These are phyloP conservation scores for Lepidium africanum DNA, from an alignment of 345 rosid genomes.

Conservation along the genomic window DNA sequence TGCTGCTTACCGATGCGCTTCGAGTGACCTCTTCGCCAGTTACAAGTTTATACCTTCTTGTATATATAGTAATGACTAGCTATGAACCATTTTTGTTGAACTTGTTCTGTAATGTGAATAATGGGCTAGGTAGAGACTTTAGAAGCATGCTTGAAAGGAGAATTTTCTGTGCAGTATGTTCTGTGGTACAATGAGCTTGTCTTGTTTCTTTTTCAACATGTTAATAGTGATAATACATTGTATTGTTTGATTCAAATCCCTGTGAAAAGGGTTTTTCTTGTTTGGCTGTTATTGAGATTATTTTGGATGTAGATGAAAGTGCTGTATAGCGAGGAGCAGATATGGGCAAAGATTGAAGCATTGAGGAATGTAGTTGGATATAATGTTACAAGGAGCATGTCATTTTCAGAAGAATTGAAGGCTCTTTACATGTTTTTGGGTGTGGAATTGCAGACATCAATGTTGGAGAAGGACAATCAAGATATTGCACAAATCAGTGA, in stretches of 20 bases:
- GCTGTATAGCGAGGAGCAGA: slow-evolving; percentile 33
- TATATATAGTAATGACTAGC: not conserved
- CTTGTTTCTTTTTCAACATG: not conserved
- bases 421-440: slow-evolving; percentile 68
- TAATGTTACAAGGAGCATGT: slow-evolving; percentile 27
- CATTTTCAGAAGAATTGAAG: slow-evolving; percentile 52
- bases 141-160: not conserved
- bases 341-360: slow-evolving; percentile 55
- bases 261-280: not conserved
- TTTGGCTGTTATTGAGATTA: not conserved
- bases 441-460: slow-evolving; percentile 49
- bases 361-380: slow-evolving; percentile 56
- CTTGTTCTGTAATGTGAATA: no score
- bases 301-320: slow-evolving; percentile 21
- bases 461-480: slow-evolving; percentile 35
- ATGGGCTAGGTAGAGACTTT: not conserved
- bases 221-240: not conserved
- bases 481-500: slow-evolving; percentile 42
- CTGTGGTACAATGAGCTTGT: not conserved
- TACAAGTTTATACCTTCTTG: not conserved
- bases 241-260: not conserved
- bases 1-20: not conserved
- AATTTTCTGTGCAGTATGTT: not conserved
- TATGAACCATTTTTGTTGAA: no score
- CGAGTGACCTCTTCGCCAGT: not conserved